A percentile compares a stretch with the other conserved stretches of the same genome.
These are phyloP conservation scores for Saccharomyces hybrid DNA, from an alignment of 1,139 yeast genomes.

Conservation along the genomic window DNA sequence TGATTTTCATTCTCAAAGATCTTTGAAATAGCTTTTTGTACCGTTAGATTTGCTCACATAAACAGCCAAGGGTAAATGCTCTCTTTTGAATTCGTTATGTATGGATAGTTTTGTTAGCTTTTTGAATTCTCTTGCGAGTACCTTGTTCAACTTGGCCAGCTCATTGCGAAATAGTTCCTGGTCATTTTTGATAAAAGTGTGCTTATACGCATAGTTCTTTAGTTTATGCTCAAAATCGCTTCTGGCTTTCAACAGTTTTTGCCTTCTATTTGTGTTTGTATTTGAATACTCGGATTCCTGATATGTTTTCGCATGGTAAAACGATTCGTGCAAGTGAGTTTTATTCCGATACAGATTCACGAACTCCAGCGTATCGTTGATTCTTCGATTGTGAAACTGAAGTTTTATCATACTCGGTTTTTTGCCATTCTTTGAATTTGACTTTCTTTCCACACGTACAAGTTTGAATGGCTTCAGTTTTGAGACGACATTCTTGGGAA, in stretches of 20 bases:
- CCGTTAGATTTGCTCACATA: conserved; percentile 20
- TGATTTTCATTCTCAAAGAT: conserved; percentile 16
- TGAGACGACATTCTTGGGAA: conserved; percentile 26
- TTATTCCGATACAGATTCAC: conserved; percentile 16
- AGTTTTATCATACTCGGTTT: conserved; percentile 15
- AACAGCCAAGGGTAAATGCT: conserved; percentile 18
- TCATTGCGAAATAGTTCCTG: conserved; percentile 18
- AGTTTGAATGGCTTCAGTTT: conserved; percentile 27
- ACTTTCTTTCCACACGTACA: conserved; percentile 12
- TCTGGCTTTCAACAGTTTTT: conserved; percentile 9
- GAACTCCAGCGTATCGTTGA: conserved; percentile 24
- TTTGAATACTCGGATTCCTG: not conserved
- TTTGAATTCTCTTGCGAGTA: conserved; percentile 20
- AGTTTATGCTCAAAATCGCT: conserved; percentile 14
- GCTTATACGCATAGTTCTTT: conserved; percentile 15
- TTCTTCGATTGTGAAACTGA: conserved; percentile 26
- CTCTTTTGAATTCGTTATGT: conserved; percentile 15
- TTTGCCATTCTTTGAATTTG: conserved; percentile 6
- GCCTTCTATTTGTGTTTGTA: conserved; percentile 1
- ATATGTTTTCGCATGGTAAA: conserved; percentile 3
- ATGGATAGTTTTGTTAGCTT: conserved; percentile 19
- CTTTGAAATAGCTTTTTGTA: conserved; percentile 13
- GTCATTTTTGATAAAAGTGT: conserved; percentile 25
- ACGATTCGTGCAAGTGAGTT: conserved; percentile 1
- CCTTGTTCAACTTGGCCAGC: conserved; percentile 16